Evolutionary conservation across 805 yeast genomes (phyloP), one percentile per base, ranked within the genome.

Genomic region (Yarrowia sp.): DNA sequence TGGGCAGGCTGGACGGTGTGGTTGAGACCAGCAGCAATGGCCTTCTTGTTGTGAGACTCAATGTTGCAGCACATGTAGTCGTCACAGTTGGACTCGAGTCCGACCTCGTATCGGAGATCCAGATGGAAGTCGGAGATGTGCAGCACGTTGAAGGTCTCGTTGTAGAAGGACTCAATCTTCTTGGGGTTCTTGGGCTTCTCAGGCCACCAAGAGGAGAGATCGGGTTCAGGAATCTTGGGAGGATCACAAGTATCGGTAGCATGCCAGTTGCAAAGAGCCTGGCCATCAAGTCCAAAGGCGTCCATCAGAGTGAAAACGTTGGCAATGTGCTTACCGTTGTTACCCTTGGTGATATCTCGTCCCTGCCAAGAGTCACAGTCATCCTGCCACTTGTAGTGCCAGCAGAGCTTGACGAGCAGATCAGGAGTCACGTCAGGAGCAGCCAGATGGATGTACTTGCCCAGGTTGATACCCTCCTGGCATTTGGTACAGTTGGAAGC

Each of bases 71-170:
- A 87, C 81, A 86, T 79, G 61, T 84, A 81, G 65, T 78, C 79
- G 69, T 80, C 77, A 62, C 75, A 76, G 47, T 77, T 74, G 66
- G 74, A 81, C 66, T 74, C 81, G 70, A 73, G 84, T 71, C 77
- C 82, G 66, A 72, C 81, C 67, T 74, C 79, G 74, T 74, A 80
- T 65, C 73, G 82, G 65, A 82, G 73, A 71, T 86, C 84, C 55
- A 85, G 74, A 73, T 87, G 91, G 74, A 87, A 84, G 71, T 87
- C 92, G 17, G 87, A 81, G 31, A 87, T 70, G 69, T 87, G 92
- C 67, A 87, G 76, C 7, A 86, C 90, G 67, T 85, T 83, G 74
- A 86, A 83, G 2, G 79, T 77, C 66, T 80, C 77, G 66, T 71
- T 72, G 15, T 53, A 53, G 28, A 22, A 36, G 28, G 50, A 77